Conservation (phyloP, 768 basidiomycete species). For the Leccinellum rugosiceps region DNA sequence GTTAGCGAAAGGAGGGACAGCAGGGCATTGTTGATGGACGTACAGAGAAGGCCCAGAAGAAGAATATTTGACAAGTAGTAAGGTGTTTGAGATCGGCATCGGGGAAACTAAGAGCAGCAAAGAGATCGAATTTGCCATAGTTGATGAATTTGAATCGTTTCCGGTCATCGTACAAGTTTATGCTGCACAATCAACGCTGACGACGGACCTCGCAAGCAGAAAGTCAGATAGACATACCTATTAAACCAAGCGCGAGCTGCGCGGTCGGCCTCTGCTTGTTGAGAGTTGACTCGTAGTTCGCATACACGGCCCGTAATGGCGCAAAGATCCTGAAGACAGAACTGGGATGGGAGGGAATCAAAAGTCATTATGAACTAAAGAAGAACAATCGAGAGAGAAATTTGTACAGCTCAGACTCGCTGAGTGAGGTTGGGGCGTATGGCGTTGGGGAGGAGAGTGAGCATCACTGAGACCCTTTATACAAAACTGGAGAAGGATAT, state of each 20-base stretch:
- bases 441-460: slow-evolving; percentile 5
- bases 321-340: slow-evolving; percentile 34
- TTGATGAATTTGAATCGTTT: slow-evolving; percentile 35
- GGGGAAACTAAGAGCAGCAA: slow-evolving; percentile 38
- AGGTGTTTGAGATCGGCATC: slow-evolving; percentile 36
- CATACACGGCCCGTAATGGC: slow-evolving; percentile 36
- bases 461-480: slow-evolving; percentile 24
- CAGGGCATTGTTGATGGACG: neutral
- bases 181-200: slow-evolving; percentile 15
- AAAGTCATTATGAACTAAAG: slow-evolving; percentile 27
- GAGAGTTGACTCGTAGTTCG: slow-evolving; percentile 33
- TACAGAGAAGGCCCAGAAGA: slow-evolving; percentile 39
- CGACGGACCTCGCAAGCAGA: neutral
- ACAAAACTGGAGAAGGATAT: slow-evolving; percentile 19
- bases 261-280: slow-evolving; percentile 34
- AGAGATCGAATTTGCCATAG: slow-evolving; percentile 38
- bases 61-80: slow-evolving; percentile 36
- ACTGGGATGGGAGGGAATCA: slow-evolving; percentile 34
- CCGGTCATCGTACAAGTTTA: slow-evolving; percentile 33
- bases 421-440: slow-evolving; percentile 14
- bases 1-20: slow-evolving; percentile 1
- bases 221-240: slow-evolving; percentile 15
- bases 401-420: slow-evolving; percentile 27
- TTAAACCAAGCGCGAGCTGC: slow-evolving; percentile 35
- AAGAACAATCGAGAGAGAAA: slow-evolving; percentile 10